Percentiles rank a stretch among this genome's conserved stretches.
phyloP scores from a whole-genome alignment of 345 rosid species.

The Geranium rotundifolium region DNA sequence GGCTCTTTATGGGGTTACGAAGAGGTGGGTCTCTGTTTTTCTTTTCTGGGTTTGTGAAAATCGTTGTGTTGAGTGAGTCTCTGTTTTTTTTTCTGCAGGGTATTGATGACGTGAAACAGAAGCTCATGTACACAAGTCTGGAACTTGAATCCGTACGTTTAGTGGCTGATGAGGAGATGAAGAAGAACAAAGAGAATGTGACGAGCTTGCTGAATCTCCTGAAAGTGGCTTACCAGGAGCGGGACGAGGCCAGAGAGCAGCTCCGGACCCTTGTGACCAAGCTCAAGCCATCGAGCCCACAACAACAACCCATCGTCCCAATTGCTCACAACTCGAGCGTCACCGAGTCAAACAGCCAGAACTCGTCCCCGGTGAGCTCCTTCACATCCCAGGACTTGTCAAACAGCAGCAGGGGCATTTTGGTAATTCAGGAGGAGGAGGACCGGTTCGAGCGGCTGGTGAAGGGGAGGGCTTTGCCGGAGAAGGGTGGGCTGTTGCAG shows the following conservation, averaged over 20 bases:
- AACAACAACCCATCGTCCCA: neutral
- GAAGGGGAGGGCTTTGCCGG: conserved; percentile 24
- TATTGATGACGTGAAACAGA: conserved; percentile 14
- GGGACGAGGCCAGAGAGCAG: conserved; percentile 25
- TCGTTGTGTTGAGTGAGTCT: too few relatives aligned
- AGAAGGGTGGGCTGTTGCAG: conserved; percentile 33
- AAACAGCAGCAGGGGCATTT: neutral
- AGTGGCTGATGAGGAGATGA: conserved; percentile 1
- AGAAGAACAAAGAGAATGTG: conserved; percentile 6
- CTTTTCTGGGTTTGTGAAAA: too few relatives aligned
- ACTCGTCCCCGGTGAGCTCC: neutral
- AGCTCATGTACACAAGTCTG: conserved; percentile 7
- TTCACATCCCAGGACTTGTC: neutral
- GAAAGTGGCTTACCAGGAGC: conserved; percentile 15
- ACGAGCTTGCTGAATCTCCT: conserved; percentile 11
- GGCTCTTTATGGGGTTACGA: too few relatives aligned
- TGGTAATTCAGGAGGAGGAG: neutral
- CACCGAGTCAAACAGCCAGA: neutral
- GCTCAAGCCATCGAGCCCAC: conserved; percentile 1
- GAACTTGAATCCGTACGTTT: conserved; percentile 12
- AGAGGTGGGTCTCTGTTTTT: too few relatives aligned
- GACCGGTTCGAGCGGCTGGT: conserved; percentile 7
- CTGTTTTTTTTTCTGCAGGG: conserved; percentile 4
- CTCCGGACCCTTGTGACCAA: conserved; percentile 12
- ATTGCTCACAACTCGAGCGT: neutral